Evolutionary conservation across 2,329 filamentous ascomycete genomes (phyloP).

Genomic region (Arachnopeziza araneosa): DNA sequence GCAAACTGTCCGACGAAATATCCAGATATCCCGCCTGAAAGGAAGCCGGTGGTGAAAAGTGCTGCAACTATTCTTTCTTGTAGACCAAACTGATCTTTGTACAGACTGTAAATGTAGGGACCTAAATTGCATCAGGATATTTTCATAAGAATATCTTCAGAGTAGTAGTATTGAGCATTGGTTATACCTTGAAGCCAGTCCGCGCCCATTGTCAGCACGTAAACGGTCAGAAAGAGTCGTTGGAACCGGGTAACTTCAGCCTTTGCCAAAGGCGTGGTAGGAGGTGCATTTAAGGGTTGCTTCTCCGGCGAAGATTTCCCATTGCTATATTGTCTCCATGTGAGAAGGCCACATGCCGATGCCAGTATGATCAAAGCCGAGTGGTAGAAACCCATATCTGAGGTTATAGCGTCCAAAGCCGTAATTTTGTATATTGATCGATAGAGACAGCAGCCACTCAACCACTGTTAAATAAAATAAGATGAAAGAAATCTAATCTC

Average conservation of each 20-base stretch:
- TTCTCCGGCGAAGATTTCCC: conserved; percentile 15
- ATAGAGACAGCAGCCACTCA: too few species aligned
- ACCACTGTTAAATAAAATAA: too few species aligned
- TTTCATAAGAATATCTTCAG: conserved; percentile 27
- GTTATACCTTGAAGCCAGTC: conserved; percentile 47
- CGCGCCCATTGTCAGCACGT: conserved; percentile 44
- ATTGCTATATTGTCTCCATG: conserved; percentile 24
- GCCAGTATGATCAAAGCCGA: conserved; percentile 23
- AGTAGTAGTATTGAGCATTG: too few species aligned
- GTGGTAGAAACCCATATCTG: conserved; percentile 25
- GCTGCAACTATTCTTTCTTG: conserved; percentile 26
- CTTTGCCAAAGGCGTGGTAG: conserved; percentile 21
- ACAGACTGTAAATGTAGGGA: conserved; percentile 30
- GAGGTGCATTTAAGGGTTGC: conserved; percentile 11
- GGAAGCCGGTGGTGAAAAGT: conserved; percentile 30
- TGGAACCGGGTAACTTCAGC: conserved; percentile 25
- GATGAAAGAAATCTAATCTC: too few species aligned
- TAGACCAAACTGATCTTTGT: conserved; percentile 30
- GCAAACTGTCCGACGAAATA: conserved; percentile 30
- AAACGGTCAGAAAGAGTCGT: conserved; percentile 37
- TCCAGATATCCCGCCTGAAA: conserved; percentile 28
- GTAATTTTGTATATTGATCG: neutral
- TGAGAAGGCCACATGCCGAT: conserved; percentile 22
- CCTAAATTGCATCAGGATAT: conserved; percentile 11
- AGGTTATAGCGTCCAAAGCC: neutral